Evolutionary conservation across 129 eudicot species (phyloP), one percentile per base, ranked within the genome.

Genomic region (Artemisia tridentata): DNA sequence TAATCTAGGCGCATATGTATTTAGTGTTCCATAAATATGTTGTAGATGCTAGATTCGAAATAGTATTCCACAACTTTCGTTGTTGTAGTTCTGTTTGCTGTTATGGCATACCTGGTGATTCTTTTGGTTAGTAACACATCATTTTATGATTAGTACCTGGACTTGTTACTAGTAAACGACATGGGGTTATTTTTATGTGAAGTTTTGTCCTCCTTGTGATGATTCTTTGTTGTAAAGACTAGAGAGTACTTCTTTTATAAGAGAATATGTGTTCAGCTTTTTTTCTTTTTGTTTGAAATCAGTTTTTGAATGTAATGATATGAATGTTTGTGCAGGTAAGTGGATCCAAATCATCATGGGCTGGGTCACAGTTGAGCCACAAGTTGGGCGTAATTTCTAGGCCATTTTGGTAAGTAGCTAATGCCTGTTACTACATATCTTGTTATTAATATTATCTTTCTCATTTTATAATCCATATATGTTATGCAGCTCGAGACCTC

Each of bases 331-430:
- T 65, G 56, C 89, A 92, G 96, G 72, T 86, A 50, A 68, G 77
- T 71, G 96, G 86, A 77, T 72, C 78, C 16, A 88, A 86, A 59
- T 43, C 89, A 7, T 77, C 95, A 16, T 68, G 73, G 79, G 65
- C 55, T 50, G 59, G 78, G 3, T 75, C 86, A 16, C 69, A 68
- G 53, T 48, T 71, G 82, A 87, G 84, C 45, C 81, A 70, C 50
- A 77, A 62, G 59, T 87, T 80, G 56, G 85, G 95, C 15, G 77
- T 64, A 19, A 72, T 93, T 74, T 82, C 86, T 11, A 81, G 98
- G 62, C 86, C 98, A 16, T 93, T 89, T 73, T 79, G 98, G 98
- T 89, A 78, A 13, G 17, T 2, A 0, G n/a, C 3, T 9, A 15
- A 10, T 71, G 4, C 25, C 12, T 16, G 14, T 57, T 3, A 19